Evolutionary conservation across 2,329 filamentous ascomycete genomes (phyloP), one percentile per base, ranked within the genome.

Genomic region (Hypoxylon sp.): DNA sequence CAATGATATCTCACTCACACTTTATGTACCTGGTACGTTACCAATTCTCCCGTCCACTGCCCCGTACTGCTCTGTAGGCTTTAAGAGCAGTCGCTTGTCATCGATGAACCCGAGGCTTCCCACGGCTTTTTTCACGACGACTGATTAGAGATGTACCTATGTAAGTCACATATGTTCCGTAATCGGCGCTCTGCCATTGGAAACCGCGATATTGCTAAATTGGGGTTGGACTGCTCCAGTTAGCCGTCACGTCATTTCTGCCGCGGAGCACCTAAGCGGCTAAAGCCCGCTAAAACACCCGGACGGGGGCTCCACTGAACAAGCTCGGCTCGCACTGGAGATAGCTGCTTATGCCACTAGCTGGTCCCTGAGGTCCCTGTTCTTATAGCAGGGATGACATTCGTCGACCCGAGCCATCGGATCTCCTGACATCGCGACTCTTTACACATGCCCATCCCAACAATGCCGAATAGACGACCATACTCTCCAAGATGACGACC

Each of bases 401-500:
- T 32, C 46, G 57, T 20, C n/a, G n/a, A n/a, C n/a, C 64, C 64
- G 33, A 61, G n/a, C 49, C 26, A 49, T 38, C 53, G 54, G 48
- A 59, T 57, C 33, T 55, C 36, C 24, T 42, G 18, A 16, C 32
- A 33, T 50, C 33, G 36, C 26, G 22, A 16, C 45, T 12, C 14
- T 14, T 18, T n/a, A 16, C n/a, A 52, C 16, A 56, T 28, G 20
- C 24, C 30, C 30, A 53, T 24, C 14, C 33, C 24, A 2, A 62
- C n/a, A n/a, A n/a, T n/a, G n/a, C n/a, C n/a, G n/a, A n/a, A n/a
- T n/a, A n/a, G n/a, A n/a, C n/a, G n/a, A n/a, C n/a, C n/a, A n/a
- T n/a, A n/a, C n/a, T n/a, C n/a, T n/a, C n/a, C 53, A 66, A 61
- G 40, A 68, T 70, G 65, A 64, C 70, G n/a, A 56, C 64, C 26